Evolutionary conservation across 2,329 filamentous ascomycete genomes (phyloP), one percentile per base, ranked within the genome.

Genomic region (Madurella mycetomatis): DNA sequence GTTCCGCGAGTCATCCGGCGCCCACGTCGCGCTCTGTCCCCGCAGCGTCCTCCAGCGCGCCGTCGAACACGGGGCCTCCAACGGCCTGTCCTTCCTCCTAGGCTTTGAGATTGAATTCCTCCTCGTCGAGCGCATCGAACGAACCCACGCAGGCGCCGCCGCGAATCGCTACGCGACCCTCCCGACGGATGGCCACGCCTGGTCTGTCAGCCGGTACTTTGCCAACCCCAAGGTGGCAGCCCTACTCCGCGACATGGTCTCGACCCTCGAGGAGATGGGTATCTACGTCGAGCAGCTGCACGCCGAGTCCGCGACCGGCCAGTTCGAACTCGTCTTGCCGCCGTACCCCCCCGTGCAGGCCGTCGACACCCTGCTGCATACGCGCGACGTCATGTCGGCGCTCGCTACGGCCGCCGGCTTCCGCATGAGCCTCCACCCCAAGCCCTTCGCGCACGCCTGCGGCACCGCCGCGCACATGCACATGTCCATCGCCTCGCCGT

Each of bases 101-200:
- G 90, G 90, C 0, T 95, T 94, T 60, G 90, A 95, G 68, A 83
- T 95, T 41, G 90, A 95, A 69, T 81, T 94, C 9, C 77, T 88
- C 1, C 84, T 95, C 59, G 73, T 92, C 60, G 76, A 77, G 41
- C 76, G 77, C 17, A 64, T 68, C 15, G 60, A 59, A 5, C 56
- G 60, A 8, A 60, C 4, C 25, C 3, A 65, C 1, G 67, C 69
- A 5, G 60, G 66, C 9, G 59, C 65, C 1, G 67, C 69, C 4
- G 25, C 54, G 5, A 41, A 25, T 5, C 64, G 67, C n/a, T 73
- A 71, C 41, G 69, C 71, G 8, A 64, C 70, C 1, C 75, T 86
- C 0, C 66, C 78, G n/a, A 79, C 79, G 8, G 76, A 78, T 44
- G 84, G 83, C 1, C 88, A 92, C 63, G 83, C 84, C 1, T 92